Evolutionary conservation across 148 eudicot species (phyloP), one percentile per base, ranked within the genome.

Genomic region (Silene conica): DNA sequence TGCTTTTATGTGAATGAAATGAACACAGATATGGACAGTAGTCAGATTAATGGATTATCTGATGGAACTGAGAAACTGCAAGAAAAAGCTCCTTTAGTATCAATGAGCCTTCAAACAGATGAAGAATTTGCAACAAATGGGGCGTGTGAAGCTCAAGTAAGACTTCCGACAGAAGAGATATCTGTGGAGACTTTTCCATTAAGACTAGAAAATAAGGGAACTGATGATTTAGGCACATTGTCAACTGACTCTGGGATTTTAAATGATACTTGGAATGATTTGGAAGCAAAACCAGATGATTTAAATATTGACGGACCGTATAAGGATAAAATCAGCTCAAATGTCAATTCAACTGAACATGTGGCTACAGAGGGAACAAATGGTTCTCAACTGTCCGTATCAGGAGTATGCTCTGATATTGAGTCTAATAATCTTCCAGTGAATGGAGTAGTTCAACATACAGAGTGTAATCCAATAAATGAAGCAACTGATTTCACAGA

Each of bases 101-200:
- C 28, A 48, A 78, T 80, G 60, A 75, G 20, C 70, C 43, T 80
- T 64, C 71, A 79, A 75, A 65, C 63, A 57, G 78, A 70, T 71
- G 69, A 59, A 75, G 68, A 68, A 73, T 63, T 21, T 43, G 67
- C 81, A 60, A 48, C 41, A 41, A 11, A 50, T 18, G 84, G 75
- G 73, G 72, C 67, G 22, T 69, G 57, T 25, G 21, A 81, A 48
- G 76, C 57, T 45, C 38, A 25, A 14, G 11, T 71, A 46, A 58
- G 21, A 14, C 69, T 64, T 58, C 76, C 76, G 6, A 76, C 73
- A 61, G 68, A 72, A 18, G 79, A 86, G 25, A 67, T 90, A 34
- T 67, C 72, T 18, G 88, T 86, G 63, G 98, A 91, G 83, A 88
- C 85, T 14, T 91, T 92, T 82, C 96, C 96, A 12, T 60, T 88